Conservation (phyloP, 2,329 filamentous ascomycete species). For the Epichloe scottii region DNA sequence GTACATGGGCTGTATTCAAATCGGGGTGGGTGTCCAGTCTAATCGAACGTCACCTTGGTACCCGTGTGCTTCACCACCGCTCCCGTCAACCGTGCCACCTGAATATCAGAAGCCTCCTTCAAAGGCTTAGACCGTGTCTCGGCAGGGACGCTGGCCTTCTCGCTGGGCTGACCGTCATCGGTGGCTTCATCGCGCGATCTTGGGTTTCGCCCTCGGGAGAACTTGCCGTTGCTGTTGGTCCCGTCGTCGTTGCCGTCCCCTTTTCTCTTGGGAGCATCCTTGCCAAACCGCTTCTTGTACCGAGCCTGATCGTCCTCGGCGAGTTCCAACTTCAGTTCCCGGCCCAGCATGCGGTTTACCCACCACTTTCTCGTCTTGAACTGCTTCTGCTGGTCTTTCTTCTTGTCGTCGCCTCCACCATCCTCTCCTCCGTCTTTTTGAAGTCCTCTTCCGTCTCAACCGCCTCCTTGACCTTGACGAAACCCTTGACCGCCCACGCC, state of each 20-base stretch:
- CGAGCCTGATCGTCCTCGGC: constrained; percentile 81
- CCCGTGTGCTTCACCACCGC: constrained; percentile 68
- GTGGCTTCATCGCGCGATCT: constrained; percentile 18
- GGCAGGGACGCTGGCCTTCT: neutral
- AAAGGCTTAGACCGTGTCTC: constrained; percentile 21
- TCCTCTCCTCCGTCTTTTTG: constrained; percentile 35
- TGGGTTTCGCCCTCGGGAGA: constrained; percentile 22
- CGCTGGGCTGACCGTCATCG: constrained; percentile 13
- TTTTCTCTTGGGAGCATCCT: constrained; percentile 41
- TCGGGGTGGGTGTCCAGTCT: constrained; percentile 11
- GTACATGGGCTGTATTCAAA: neutral
- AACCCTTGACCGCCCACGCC: constrained; percentile 60
- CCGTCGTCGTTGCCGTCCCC: constrained; percentile 10
- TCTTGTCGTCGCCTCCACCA: constrained; percentile 29
- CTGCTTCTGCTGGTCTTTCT: constrained; percentile 32
- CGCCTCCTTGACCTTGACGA: constrained; percentile 56
- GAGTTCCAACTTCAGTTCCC: constrained; percentile 77
- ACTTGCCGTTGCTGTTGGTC: constrained; percentile 17
- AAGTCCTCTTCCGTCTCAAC: constrained; percentile 52
- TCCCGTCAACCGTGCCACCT: constrained; percentile 56
- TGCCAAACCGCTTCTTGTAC: constrained; percentile 90
- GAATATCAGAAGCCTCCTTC: constrained; percentile 33
- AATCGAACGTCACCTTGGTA: constrained; percentile 75
- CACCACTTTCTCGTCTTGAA: constrained; percentile 61
- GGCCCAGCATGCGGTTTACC: constrained; percentile 72